phyloP scores from a whole-genome alignment of 2,329 filamentous ascomycete genomes.

The Colletotrichum sp. region DNA sequence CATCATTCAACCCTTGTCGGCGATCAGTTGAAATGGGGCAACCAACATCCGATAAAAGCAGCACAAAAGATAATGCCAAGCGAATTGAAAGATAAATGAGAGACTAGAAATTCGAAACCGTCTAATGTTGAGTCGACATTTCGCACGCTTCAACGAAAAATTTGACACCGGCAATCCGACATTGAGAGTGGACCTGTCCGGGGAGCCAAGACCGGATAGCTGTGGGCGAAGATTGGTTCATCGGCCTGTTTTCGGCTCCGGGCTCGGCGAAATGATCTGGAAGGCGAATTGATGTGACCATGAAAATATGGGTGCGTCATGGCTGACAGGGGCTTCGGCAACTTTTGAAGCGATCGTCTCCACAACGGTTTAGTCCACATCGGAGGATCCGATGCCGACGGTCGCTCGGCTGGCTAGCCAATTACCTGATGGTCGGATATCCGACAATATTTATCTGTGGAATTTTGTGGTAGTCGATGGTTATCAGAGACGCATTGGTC shows the following conservation, averaged over 20 bases:
- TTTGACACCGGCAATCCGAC: neutral
- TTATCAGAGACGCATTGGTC: neutral
- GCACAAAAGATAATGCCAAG: neutral
- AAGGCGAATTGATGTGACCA: neutral
- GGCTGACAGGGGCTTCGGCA: constrained; percentile 2
- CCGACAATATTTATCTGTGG: neutral
- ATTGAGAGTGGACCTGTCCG: neutral
- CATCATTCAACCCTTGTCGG: neutral
- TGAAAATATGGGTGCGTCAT: constrained; percentile 1
- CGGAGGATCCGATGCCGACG: constrained; percentile 3
- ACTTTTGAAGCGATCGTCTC: constrained; percentile 11
- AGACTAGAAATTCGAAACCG: neutral
- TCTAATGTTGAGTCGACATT: neutral
- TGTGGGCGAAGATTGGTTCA: constrained; percentile 6
- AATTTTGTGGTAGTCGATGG: neutral
- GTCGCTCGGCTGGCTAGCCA: neutral
- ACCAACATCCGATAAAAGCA: neutral
- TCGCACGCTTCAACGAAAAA: neutral
- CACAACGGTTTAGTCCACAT: neutral
- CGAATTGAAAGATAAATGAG: neutral
- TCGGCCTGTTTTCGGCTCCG: constrained; percentile 5
- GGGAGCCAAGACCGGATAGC: constrained; percentile 1
- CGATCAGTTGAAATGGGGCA: neutral
- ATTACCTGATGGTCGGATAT: neutral
- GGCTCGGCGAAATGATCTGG: neutral